These are phyloP conservation scores for Backusella circina DNA, from an alignment of 192 early-diverging fungal species.

Conservation along the genomic window DNA sequence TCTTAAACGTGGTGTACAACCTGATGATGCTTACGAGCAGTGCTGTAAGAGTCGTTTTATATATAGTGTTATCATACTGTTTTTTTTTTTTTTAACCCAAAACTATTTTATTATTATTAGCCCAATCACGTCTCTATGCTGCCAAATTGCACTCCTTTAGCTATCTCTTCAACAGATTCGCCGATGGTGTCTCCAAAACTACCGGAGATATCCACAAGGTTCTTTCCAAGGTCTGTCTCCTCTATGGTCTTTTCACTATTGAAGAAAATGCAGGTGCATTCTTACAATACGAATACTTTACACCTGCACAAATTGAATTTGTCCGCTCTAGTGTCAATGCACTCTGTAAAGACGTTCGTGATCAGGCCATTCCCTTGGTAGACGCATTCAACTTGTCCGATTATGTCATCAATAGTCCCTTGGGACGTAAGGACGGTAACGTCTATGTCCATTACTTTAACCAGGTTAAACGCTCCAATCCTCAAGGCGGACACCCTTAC, in stretches of 20 bases:
- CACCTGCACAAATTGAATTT: slow-evolving; percentile 66
- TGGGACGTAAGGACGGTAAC: slow-evolving; percentile 84
- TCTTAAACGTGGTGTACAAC: slow-evolving; percentile 59
- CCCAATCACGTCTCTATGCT: slow-evolving; percentile 76
- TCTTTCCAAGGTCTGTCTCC: slow-evolving; percentile 65
- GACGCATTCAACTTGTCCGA: slow-evolving; percentile 89
- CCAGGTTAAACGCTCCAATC: slow-evolving; percentile 75
- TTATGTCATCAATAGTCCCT: slow-evolving; percentile 85
- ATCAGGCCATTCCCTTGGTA: slow-evolving; percentile 78
- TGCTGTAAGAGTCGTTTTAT: slow-evolving; percentile 56
- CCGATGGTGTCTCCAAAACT: slow-evolving; percentile 64
- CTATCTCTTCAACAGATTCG: slow-evolving; percentile 81
- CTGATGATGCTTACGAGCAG: slow-evolving; percentile 83
- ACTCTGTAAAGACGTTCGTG: slow-evolving; percentile 67
- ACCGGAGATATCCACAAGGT: slow-evolving; percentile 59
- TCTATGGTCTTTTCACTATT: slow-evolving; percentile 85
- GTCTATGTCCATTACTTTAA: slow-evolving; percentile 87
- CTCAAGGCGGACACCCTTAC: slow-evolving; percentile 66
- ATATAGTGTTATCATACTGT: neutral
- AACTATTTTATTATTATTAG: neutral
- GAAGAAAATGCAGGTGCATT: slow-evolving; percentile 83
- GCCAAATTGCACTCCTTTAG: slow-evolving; percentile 82
- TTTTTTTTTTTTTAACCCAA: neutral
- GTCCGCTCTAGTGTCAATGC: slow-evolving; percentile 63
- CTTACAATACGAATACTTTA: slow-evolving; percentile 84